Base-by-base conservation (phyloP, 306 rosid genomes). In the Hippophae gyantsensis region DNA sequence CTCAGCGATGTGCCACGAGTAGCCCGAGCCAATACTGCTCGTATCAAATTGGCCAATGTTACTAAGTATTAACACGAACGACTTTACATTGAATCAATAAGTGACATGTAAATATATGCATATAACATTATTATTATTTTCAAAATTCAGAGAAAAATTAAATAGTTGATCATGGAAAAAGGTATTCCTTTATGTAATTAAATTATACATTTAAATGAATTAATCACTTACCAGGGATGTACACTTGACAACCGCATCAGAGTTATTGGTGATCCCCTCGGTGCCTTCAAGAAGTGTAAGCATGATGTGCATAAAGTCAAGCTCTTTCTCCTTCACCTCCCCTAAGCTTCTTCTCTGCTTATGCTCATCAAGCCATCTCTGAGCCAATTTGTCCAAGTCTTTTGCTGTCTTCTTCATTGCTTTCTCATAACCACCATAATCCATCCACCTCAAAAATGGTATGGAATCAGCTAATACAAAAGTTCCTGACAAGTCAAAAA, bases 401-500 rank as follows among this genome's bases (percentile, higher is more conserved):
- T 56, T 57, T 5, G 50, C 53, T 4, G 57, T 57, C 18, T 43
- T 32, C 54, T 43, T 57, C 65, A 70, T 70, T 10, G 58, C 48
- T 13, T 10, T 63, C 75, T 48, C 48, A 10, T 63, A 11, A 0
- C 69, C 65, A 1, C 59, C 54, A 38, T 57, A 71, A 7, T 71
- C 70, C 56, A 64, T 42, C 74, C 74, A 69, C 43, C 62, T 54
- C 68, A 61, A n/a, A 18, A 13, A 47, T 7, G 68, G 74, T 25
- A 69, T 41, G 40, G 57, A 43, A 47, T 69, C 74, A 1, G 63
- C 42, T 64, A 57, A 9, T 53, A 63, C 60, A 52, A 71, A 64
- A 1, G 14, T 13, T 6, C 64, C 77, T 0, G 7, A 1, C 52
- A 62, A 45, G 5, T 26, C 40, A 27, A 78, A 74, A 7, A 67